Evolutionary conservation across 331 rosid species (phyloP), one percentile per base, ranked within the genome.

Genomic region (Malus hybrid): DNA sequence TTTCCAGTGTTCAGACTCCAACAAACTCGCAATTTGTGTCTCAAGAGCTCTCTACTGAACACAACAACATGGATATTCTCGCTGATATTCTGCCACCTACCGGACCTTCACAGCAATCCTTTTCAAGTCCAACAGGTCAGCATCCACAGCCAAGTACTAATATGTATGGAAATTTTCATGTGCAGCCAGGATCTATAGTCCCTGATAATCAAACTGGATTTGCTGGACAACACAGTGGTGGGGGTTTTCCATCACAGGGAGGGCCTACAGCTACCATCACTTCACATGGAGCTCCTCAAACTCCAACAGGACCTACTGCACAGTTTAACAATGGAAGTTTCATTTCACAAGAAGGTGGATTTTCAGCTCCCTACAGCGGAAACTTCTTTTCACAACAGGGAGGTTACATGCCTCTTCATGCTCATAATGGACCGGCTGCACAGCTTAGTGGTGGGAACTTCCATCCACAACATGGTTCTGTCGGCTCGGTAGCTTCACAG

Each of bases 51-150:
- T 82, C 92, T 27, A 70, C 86, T 74, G 64, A 82, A 48, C 44
- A 39, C 44, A 86, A 76, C 80, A 39, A 39, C 46, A 84, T 83
- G 46, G 99, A 91, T 81, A 87, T 92, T 69, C 87, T 95, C 29
- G 98, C 97, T 1, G 97, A 90, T 86, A 93, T 95, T 74, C 97
- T 95, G 70, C 98, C 99, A 54, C 99, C 91, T 71, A 60, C 90
- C 27, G 93, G 91, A 76, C 87, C 89, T 67, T 83, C 90, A 77
- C 96, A 88, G 80, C 83, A 81, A 11, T 57, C 81, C 56, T 74
- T 78, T 80, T 52, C 91, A 59, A 33, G 77, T 67, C 69, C 83
- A 36, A 67, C 78, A 71, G 56, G 80, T 77, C 96, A 82, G 73
- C 59, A 86, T 54, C 81, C 73, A 19, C 94, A 85, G 76, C 59